phyloP scores from a whole-genome alignment of 2,329 filamentous ascomycete species.

The Huntiella decipiens region DNA sequence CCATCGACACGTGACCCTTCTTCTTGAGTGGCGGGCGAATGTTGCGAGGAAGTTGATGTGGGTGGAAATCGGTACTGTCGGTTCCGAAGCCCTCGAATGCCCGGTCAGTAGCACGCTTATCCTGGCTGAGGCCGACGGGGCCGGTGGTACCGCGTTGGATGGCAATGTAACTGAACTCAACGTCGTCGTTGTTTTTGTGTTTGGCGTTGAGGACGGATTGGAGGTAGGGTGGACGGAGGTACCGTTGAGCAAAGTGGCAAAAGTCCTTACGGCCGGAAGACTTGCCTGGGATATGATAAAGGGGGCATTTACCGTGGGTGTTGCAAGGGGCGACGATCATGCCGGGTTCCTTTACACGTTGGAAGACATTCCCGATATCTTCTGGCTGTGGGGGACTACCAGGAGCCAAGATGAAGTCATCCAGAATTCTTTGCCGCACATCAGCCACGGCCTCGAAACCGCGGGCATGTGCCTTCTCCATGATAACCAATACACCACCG shows the following conservation, averaged over 20 bases:
- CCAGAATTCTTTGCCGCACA: conserved; percentile 59
- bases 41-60: conserved; percentile 57
- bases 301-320: conserved; percentile 71
- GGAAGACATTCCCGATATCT: conserved; percentile 12
- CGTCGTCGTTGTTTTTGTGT: conserved; percentile 69
- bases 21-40: conserved; percentile 73
- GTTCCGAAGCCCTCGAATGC: conserved; percentile 50
- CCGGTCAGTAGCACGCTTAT: conserved; percentile 32
- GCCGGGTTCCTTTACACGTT: conserved; percentile 34
- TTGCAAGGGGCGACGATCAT: conserved; percentile 64
- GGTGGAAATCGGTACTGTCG: conserved; percentile 32
- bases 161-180: conserved; percentile 77
- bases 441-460: conserved; percentile 86
- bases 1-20: conserved; percentile 70
- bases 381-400: conserved; percentile 18
- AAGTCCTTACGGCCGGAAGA: conserved; percentile 65
- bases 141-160: conserved; percentile 51
- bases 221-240: conserved; percentile 64
- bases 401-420: conserved; percentile 45
- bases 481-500: conserved; percentile 67
- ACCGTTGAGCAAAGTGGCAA: conserved; percentile 81
- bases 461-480: conserved; percentile 80
- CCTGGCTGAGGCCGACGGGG: conserved; percentile 12
- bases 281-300: conserved; percentile 58
- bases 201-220: conserved; percentile 52